Evolutionary conservation across 2,329 filamentous ascomycete genomes (phyloP).

Genomic region (Colletotrichum sp.): DNA sequence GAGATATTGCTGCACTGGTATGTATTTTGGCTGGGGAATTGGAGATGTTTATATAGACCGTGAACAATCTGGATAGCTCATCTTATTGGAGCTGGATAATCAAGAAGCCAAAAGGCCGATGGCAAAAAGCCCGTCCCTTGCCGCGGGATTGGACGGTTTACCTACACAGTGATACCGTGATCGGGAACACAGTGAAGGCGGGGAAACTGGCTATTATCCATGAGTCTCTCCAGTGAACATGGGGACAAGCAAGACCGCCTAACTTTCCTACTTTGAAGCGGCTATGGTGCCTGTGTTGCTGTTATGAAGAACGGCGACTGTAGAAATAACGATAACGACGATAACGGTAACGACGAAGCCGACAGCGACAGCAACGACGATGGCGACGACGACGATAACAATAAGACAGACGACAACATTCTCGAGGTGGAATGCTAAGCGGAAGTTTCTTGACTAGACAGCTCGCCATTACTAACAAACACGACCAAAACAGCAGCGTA

Average conservation of each 20-base stretch:
- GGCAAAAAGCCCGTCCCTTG: not conserved
- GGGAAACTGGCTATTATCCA: fast-evolving
- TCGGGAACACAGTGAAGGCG: not conserved
- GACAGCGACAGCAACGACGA: too few species aligned
- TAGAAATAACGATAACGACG: too few species aligned
- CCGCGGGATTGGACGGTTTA: not conserved
- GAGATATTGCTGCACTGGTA: not conserved
- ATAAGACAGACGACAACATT: fast-evolving
- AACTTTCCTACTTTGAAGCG: too few species aligned
- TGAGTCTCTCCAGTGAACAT: too few species aligned
- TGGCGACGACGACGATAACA: too few species aligned
- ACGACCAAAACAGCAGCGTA: conserved; percentile 20
- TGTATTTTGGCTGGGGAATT: not conserved
- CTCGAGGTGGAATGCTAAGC: fast-evolving
- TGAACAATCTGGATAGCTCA: not conserved
- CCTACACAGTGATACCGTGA: not conserved
- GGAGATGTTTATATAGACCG: not conserved
- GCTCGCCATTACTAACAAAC: not conserved
- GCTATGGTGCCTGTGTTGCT: too few species aligned
- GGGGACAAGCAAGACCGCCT: too few species aligned
- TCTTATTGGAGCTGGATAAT: not conserved
- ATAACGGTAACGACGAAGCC: too few species aligned
- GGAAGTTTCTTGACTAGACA: not conserved
- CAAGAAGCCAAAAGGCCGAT: not conserved
- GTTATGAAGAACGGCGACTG: too few species aligned